A percentile compares a stretch with the other conserved stretches of the same genome.
Evolutionary conservation across 2,329 filamentous ascomycete genomes (phyloP).

Genomic region (Alternaria postmessia): DNA sequence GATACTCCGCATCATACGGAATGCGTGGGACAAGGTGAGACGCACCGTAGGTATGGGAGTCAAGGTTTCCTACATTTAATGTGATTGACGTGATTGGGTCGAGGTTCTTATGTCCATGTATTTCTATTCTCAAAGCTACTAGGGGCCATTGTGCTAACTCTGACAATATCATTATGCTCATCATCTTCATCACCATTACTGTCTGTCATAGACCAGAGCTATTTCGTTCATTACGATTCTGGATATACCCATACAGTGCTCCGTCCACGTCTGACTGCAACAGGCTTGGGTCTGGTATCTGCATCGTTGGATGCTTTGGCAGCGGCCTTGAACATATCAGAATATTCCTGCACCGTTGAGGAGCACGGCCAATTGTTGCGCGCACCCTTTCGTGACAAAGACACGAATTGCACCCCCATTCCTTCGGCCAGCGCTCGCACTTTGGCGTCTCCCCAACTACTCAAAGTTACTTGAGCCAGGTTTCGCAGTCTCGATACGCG

Average conservation of each 20-base stretch:
- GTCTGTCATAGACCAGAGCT: background rate
- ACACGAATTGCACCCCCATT: too few species aligned
- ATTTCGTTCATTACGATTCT: background rate
- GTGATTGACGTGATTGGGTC: background rate
- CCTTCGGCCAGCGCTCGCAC: too few species aligned
- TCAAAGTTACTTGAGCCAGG: too few species aligned
- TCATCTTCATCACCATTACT: background rate
- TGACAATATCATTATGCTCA: background rate
- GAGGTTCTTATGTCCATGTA: conserved; percentile 3
- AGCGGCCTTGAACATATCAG: too few species aligned
- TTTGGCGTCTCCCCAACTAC: too few species aligned
- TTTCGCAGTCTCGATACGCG: too few species aligned
- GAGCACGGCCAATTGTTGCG: too few species aligned
- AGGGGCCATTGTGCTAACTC: background rate
- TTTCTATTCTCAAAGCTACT: background rate
- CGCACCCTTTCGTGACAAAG: too few species aligned
- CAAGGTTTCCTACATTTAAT: conserved; percentile 92
- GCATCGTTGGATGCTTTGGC: too few species aligned
- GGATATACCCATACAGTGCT: background rate
- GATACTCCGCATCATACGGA: conserved; percentile 71
- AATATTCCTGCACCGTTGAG: too few species aligned
- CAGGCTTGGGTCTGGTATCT: too few species aligned
- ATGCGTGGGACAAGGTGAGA: conserved; percentile 81
- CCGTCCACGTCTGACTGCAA: background rate
- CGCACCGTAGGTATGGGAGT: conserved; percentile 94